Conservation (phyloP, 139 green algal species). For the Chlamydomonas asymmetrica region DNA sequence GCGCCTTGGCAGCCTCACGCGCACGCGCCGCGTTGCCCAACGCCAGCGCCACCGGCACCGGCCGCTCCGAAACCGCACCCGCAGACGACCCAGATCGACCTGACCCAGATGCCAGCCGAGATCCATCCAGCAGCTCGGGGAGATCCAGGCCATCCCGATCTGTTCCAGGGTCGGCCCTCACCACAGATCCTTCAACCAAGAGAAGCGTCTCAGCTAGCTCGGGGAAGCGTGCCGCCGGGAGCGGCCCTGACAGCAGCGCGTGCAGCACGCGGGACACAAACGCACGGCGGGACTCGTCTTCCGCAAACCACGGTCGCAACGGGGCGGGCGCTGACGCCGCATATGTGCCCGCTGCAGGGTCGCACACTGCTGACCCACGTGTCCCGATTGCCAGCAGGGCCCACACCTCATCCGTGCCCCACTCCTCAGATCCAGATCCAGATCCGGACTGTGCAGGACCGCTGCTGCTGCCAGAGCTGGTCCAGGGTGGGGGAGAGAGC, state of each 20-base stretch:
- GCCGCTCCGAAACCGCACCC: not conserved
- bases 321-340: not conserved
- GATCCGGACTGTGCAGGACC: too few relatives aligned
- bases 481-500: not conserved
- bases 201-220: not conserved
- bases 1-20: constrained; percentile 36
- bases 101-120: not conserved
- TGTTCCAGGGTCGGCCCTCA: not conserved
- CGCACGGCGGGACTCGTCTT: constrained; percentile 12
- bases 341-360: too few relatives aligned
- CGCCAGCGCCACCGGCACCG: not conserved
- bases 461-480: too few relatives aligned
- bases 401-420: too few relatives aligned
- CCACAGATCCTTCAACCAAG: not conserved
- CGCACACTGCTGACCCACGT: not conserved
- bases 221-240: not conserved
- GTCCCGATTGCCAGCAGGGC: not conserved
- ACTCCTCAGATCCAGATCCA: too few relatives aligned
- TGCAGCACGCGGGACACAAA: constrained; percentile 27
- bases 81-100: constrained; percentile 1
- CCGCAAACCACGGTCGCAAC: constrained; percentile 7
- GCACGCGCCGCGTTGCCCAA: constrained; percentile 9
- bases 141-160: not conserved
- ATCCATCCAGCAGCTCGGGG: not conserved
- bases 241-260: not conserved